Evolutionary conservation across 345 rosid genomes (phyloP).

Genomic region (Raphanus sativus): DNA sequence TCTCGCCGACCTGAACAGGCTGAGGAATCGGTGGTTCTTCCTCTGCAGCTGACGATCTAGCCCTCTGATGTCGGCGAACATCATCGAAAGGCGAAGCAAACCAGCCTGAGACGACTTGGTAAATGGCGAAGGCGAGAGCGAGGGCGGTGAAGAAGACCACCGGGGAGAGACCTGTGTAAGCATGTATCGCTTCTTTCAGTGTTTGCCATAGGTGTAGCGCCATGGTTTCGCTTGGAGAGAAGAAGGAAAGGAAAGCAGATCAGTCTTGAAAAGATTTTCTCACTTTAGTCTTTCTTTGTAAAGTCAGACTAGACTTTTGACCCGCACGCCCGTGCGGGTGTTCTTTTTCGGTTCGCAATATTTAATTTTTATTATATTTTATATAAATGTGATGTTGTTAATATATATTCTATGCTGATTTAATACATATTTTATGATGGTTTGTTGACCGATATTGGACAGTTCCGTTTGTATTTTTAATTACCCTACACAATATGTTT

Average conservation of each 20-base stretch:
- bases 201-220: constrained; percentile 88
- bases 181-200: constrained; percentile 71
- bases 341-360: too few relatives aligned
- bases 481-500: too few relatives aligned
- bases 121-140: constrained; percentile 67
- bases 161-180: constrained; percentile 93
- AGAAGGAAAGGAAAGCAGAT: constrained; percentile 1
- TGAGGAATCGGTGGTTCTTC: constrained; percentile 74
- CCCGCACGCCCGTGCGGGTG: too few relatives aligned
- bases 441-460: too few relatives aligned
- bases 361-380: too few relatives aligned
- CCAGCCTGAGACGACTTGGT: constrained; percentile 66
- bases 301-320: too few relatives aligned
- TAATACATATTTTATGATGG: too few relatives aligned
- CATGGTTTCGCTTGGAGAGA: constrained; percentile 41
- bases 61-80: constrained; percentile 41
- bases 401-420: too few relatives aligned
- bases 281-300: constrained; percentile 6
- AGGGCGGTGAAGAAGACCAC: constrained; percentile 72
- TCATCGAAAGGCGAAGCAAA: constrained; percentile 57
- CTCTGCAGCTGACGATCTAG: constrained; percentile 51
- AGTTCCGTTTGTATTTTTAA: too few relatives aligned
- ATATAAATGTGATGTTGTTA: too few relatives aligned
- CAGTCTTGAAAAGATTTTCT: constrained; percentile 11
- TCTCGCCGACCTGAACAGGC: constrained; percentile 92